Percentiles rank a stretch among this genome's conserved stretches.
These are phyloP conservation scores for Borealophlyctis nickersoniae DNA, from an alignment of 192 early-diverging fungal genomes.

Conservation along the genomic window DNA sequence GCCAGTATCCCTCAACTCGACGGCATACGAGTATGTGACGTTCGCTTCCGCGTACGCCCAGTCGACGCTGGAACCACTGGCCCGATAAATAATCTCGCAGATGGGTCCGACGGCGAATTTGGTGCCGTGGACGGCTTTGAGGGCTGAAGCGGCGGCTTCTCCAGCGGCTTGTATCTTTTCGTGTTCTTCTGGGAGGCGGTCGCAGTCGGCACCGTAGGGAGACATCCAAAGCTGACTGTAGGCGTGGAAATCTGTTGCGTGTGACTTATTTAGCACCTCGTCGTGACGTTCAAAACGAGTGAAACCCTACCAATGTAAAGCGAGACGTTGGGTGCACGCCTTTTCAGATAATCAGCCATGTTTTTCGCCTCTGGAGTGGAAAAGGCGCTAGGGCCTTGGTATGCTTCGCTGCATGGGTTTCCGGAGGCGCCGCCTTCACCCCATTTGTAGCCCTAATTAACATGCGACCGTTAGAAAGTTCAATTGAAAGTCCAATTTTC, in stretches of 20 bases:
- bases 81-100: constrained; percentile 59
- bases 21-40: constrained; percentile 57
- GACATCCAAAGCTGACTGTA: constrained; percentile 64
- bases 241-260: constrained; percentile 49
- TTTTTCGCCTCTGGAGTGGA: constrained; percentile 46
- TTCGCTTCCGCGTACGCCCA: constrained; percentile 52
- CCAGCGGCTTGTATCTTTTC: constrained; percentile 39
- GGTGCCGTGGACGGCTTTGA: constrained; percentile 56
- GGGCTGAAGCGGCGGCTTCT: constrained; percentile 45
- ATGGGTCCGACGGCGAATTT: constrained; percentile 55
- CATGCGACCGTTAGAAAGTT: no score
- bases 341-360: constrained; percentile 50
- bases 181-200: constrained; percentile 44
- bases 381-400: constrained; percentile 51
- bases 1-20: constrained; percentile 55
- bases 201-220: constrained; percentile 58
- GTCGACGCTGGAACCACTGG: constrained; percentile 53
- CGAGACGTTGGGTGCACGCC: constrained; percentile 32
- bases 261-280: no score
- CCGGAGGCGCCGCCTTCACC: constrained; percentile 45
- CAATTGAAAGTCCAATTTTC: no score
- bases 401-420: constrained; percentile 61
- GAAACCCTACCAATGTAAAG: constrained; percentile 39
- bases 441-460: constrained; percentile 40
- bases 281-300: no score